Conservation (phyloP, 257 asterid species). For the Solanum sejunctum region DNA sequence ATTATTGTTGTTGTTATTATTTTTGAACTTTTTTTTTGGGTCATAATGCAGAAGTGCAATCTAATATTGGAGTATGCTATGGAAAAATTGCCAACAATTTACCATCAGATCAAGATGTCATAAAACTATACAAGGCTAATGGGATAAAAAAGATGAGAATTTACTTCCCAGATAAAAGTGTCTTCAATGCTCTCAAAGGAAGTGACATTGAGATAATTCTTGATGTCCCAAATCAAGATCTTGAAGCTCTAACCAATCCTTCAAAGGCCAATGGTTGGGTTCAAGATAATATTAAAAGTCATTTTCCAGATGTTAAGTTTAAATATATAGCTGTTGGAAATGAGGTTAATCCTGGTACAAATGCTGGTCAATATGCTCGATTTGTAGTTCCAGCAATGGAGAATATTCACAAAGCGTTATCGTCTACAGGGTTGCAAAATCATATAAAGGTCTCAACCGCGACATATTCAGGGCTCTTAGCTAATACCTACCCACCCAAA, state of each 20-base stretch:
- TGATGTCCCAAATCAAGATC: conserved; percentile 11
- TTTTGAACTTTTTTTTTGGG: too few species aligned
- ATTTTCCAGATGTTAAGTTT: conserved; percentile 8
- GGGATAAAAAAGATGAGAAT: conserved; percentile 15
- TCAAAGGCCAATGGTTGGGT: conserved; percentile 20
- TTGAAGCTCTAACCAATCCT: conserved; percentile 7
- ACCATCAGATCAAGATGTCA: conserved; percentile 14
- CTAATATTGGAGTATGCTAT: conserved; percentile 13
- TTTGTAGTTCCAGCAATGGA: conserved; percentile 10
- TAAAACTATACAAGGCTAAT: conserved; percentile 13
- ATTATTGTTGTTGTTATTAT: neutral
- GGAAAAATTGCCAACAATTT: conserved; percentile 20
- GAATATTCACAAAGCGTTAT: conserved; percentile 12
- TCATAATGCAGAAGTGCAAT: neutral
- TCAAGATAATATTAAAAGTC: neutral
- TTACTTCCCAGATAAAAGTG: neutral
- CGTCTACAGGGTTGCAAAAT: neutral
- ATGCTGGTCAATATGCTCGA: neutral
- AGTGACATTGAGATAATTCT: conserved; percentile 14
- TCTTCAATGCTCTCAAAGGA: conserved; percentile 23
- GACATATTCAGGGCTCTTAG: neutral
- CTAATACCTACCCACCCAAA: conserved; percentile 20
- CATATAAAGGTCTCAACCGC: conserved; percentile 23
- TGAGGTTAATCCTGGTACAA: conserved; percentile 1
- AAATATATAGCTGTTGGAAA: conserved; percentile 31